A percentile compares a stretch with the other conserved stretches of the same genome.
phyloP scores from a whole-genome alignment of 345 rosid species.

The Noccaea caerulescens region DNA sequence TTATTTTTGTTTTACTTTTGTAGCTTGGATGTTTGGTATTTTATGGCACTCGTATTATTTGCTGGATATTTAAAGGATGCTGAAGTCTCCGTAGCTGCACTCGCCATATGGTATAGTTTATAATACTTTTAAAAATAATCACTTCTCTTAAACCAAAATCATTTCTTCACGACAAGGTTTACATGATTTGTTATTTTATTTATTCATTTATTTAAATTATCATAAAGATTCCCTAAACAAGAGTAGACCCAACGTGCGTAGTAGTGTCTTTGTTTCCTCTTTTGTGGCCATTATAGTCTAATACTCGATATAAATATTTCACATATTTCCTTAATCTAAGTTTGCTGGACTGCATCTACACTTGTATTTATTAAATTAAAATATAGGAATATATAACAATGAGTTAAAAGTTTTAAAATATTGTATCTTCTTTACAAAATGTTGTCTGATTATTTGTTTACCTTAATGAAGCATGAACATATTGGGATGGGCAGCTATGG shows the following conservation, averaged over 20 bases:
- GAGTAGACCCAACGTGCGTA: conserved; percentile 28
- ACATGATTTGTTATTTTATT: conserved; percentile 7
- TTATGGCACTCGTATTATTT: conserved; percentile 67
- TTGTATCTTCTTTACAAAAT: neutral
- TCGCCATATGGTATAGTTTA: conserved; percentile 69
- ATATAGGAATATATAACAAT: neutral
- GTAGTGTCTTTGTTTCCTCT: conserved; percentile 20
- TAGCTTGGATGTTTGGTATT: conserved; percentile 84
- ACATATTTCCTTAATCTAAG: neutral
- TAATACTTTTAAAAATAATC: neutral
- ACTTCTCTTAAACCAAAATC: neutral
- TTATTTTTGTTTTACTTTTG: neutral
- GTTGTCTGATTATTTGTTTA: conserved; percentile 10
- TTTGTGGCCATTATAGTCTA: neutral
- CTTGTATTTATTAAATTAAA: neutral
- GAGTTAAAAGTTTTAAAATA: neutral
- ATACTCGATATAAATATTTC: neutral
- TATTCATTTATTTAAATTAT: neutral
- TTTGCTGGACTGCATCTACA: neutral
- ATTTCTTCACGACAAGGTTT: neutral
- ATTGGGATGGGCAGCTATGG: conserved; percentile 89
- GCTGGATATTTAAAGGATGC: conserved; percentile 66
- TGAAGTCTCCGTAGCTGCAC: conserved; percentile 68
- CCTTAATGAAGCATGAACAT: conserved; percentile 59
- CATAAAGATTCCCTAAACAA: conserved; percentile 7